Base-by-base conservation (phyloP, 2,329 filamentous ascomycete genomes). In the Clarireedia paspali region DNA sequence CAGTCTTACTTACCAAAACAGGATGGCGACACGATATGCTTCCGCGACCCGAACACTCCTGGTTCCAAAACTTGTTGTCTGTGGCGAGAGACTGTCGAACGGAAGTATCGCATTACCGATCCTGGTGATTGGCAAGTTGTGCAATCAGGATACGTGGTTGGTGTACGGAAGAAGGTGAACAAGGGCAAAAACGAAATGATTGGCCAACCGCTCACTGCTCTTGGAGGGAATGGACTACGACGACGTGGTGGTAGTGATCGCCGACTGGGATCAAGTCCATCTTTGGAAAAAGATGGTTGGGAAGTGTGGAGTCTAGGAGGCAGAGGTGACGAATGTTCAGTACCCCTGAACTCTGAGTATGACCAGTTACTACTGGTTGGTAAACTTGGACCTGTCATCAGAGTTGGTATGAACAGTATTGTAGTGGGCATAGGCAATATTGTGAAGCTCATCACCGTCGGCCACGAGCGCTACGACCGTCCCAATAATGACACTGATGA, bases 391-490 rank as follows among this genome's bases (percentile, higher is more conserved):
- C 87, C 87, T 0, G 80, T 87, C 56, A 75, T 76, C 2, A 74
- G 74, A 52, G 72, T 89, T 1, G 87, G 87, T 12, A 77, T 79
- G 48, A 76, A 78, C 47, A 86, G 84, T 50, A 76, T 89, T 3
- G 88, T 82, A 0, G 78, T 91, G 30, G 85, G 80, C 0, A 82
- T 91, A 57, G 88, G 87, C 12, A 88, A 90, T 62, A 76, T 82
- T 1, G 76, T 91, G 64, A 91, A 90, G 70, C 73, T 91, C 50
- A 77, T 91, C 55, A 82, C 80, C 2, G 74, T 86, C 5, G 86
- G 85, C 5, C 78, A 81, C 60, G 85, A 87, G 65, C 74, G 80
- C 34, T 87, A 86, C 63, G 81, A 84, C 51, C 60, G 56, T 10
- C 40, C 45, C 6, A 20, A 17, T 17, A 59, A 60, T 36, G 61